phyloP scores from a whole-genome alignment of 2,329 filamentous ascomycete species.

The Paecilomyces niveus region DNA sequence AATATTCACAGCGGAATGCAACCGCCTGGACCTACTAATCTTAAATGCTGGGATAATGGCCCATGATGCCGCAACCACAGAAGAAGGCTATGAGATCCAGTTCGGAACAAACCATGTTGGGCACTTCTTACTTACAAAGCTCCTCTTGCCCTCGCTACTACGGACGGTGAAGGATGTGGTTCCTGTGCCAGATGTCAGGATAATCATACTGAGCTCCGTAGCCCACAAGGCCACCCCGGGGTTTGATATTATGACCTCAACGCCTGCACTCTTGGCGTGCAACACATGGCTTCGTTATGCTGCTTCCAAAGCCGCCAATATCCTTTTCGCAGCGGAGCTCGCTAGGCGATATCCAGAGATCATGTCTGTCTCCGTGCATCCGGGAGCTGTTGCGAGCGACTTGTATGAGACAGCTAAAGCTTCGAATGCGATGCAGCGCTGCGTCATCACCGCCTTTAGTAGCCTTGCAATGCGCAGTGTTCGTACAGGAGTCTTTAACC shows the following conservation, averaged over 20 bases:
- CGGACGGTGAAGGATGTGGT: constrained; percentile 21
- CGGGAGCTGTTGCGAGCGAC: constrained; percentile 38
- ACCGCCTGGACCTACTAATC: constrained; percentile 39
- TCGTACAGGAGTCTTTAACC: constrained; percentile 31
- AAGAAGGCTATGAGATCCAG: constrained; percentile 38
- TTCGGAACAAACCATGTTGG: constrained; percentile 42
- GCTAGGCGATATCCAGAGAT: constrained; percentile 39
- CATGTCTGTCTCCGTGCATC: constrained; percentile 43
- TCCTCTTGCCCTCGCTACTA: constrained; percentile 35
- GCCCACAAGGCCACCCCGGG: constrained; percentile 27
- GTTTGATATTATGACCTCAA: constrained; percentile 31
- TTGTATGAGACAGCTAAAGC: constrained; percentile 27
- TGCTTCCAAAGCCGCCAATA: constrained; percentile 46
- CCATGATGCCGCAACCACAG: constrained; percentile 27
- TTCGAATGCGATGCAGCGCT: constrained; percentile 14
- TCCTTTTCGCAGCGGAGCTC: constrained; percentile 41
- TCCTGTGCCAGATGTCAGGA: constrained; percentile 21
- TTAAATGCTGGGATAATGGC: constrained; percentile 45
- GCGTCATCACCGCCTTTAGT: constrained; percentile 11
- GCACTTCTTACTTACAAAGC: constrained; percentile 38
- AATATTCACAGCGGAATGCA: constrained; percentile 30
- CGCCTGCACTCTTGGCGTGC: constrained; percentile 20
- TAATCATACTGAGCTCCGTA: constrained; percentile 32
- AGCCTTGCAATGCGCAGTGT: constrained; percentile 24
- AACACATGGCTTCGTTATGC: constrained; percentile 43